Evolutionary conservation across 2,329 filamentous ascomycete genomes (phyloP).

Genomic region (Westerdykella sp.): DNA sequence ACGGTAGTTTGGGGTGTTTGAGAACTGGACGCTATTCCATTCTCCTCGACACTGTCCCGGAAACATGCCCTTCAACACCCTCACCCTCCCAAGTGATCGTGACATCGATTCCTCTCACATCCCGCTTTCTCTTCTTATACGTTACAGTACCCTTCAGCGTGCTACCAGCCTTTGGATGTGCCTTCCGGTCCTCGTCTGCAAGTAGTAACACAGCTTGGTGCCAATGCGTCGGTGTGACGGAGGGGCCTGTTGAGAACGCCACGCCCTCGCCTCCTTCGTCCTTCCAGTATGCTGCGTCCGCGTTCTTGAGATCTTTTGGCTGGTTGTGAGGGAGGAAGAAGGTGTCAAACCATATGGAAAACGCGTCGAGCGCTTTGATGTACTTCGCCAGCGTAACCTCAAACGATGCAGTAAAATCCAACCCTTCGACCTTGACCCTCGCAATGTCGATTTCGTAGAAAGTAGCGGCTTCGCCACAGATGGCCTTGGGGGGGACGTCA

Average conservation of each 20-base stretch:
- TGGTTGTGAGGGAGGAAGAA: conserved; percentile 65
- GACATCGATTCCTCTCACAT: conserved; percentile 38
- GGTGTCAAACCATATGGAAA: conserved; percentile 88
- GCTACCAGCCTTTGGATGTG: conserved; percentile 48
- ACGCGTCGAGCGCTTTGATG: conserved; percentile 71
- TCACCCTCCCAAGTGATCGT: conserved; percentile 34
- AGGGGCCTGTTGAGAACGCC: conserved; percentile 84
- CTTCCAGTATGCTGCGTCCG: conserved; percentile 58
- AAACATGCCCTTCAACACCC: conserved; percentile 22
- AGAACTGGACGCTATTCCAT: conserved; percentile 16
- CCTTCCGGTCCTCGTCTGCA: conserved; percentile 50
- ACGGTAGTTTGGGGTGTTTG: too few species aligned
- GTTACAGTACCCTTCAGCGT: conserved; percentile 61
- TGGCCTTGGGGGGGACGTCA: conserved; percentile 23
- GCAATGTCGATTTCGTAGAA: conserved; percentile 76
- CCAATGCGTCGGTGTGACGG: conserved; percentile 78
- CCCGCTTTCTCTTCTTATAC: conserved; percentile 57
- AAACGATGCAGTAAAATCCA: conserved; percentile 69
- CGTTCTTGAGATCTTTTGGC: conserved; percentile 23
- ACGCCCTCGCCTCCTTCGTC: conserved; percentile 53
- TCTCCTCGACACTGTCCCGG: conserved; percentile 27
- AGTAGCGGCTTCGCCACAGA: conserved; percentile 50
- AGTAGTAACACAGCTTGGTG: conserved; percentile 72
- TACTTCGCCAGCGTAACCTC: conserved; percentile 55
- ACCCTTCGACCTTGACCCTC: conserved; percentile 62